phyloP scores from a whole-genome alignment of 352 stramenopile species.

The Phytophthora brassicae region DNA sequence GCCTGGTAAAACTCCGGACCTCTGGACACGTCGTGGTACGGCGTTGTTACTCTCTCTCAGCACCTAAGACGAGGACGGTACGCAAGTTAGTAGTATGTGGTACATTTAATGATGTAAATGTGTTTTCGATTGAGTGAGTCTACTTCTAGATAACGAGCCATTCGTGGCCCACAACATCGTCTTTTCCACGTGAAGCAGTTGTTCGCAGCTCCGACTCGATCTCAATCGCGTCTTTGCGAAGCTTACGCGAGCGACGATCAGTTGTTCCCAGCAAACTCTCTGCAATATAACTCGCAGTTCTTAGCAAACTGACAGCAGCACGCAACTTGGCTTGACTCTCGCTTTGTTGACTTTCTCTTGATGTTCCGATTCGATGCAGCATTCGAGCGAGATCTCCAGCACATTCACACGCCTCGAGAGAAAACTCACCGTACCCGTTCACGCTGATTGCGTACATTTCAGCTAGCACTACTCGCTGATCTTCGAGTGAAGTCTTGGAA shows the following conservation, averaged over 20 bases:
- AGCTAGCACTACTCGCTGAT: constrained; percentile 36
- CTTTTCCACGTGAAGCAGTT: constrained; percentile 22
- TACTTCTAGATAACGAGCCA: constrained; percentile 52
- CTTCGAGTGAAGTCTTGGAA: constrained; percentile 29
- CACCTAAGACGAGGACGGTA: constrained; percentile 40
- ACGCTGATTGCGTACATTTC: constrained; percentile 48
- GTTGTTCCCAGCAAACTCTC: constrained; percentile 57
- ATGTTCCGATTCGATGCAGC: constrained; percentile 35
- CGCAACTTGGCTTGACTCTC: constrained; percentile 32
- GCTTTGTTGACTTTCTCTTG: constrained; percentile 12
- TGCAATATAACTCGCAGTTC: constrained; percentile 45
- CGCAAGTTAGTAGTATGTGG: neutral
- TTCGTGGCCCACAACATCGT: constrained; percentile 39
- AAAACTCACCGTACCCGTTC: constrained; percentile 66
- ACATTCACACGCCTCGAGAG: constrained; percentile 54
- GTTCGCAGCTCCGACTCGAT: constrained; percentile 38
- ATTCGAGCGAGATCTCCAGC: constrained; percentile 40
- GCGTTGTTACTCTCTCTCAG: constrained; percentile 91
- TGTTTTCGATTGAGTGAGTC: neutral
- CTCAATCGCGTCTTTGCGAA: constrained; percentile 49
- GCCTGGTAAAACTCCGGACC: constrained; percentile 80
- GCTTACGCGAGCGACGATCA: constrained; percentile 46
- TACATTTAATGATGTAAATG: constrained; percentile 6
- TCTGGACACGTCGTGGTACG: constrained; percentile 94
- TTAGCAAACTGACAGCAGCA: constrained; percentile 39